Base-by-base conservation (phyloP, 2,329 filamentous ascomycete species). In the Tympanopsis confertula region DNA sequence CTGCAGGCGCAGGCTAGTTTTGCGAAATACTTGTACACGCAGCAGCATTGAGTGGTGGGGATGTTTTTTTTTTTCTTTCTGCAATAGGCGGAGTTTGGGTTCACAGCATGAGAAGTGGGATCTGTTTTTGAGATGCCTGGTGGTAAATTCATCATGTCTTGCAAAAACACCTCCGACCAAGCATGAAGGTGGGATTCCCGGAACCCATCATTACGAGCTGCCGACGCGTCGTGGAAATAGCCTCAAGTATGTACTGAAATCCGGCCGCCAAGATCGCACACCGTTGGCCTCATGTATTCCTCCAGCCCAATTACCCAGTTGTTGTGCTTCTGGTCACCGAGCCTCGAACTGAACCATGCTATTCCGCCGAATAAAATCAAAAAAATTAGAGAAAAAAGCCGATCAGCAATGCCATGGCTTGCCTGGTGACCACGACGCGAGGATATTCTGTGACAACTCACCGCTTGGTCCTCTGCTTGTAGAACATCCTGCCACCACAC, bases 271-370 rank as follows among this genome's bases (percentile, higher is more conserved):
- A n/a, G n/a, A n/a, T n/a, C n/a, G n/a, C n/a, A n/a, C n/a, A n/a
- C n/a, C n/a, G n/a, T n/a, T n/a, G n/a, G n/a, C n/a, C n/a, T n/a
- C n/a, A n/a, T n/a, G n/a, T n/a, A n/a, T n/a, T n/a, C n/a, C 39
- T 44, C 36, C 15, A 36, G 40, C 36, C 43, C 20, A 37, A 41
- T 42, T 39, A 38, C 39, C 17, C 18, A 30, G 37, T 41, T 26
- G 33, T 19, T 18, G 35, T 28, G 28, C 26, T 40, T 30, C 20
- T 12, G 17, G 45, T 70, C 61, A 96, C 63, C 89, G 77, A 37
- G 91, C 91, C 69, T 98, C 88, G 54, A 98, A 96, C 65, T 98
- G 91, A 37, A 96, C 88, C 88, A 96, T 95, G 55, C 89, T 94
- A 49, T 39, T 35, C 17, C n/a, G 20, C 15, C 17, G 42, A 42